Percentiles rank a stretch among this genome's conserved stretches.
Conservation (phyloP, 1,284 basidiomycete genomes). For the Anthracocystis setariae region DNA sequence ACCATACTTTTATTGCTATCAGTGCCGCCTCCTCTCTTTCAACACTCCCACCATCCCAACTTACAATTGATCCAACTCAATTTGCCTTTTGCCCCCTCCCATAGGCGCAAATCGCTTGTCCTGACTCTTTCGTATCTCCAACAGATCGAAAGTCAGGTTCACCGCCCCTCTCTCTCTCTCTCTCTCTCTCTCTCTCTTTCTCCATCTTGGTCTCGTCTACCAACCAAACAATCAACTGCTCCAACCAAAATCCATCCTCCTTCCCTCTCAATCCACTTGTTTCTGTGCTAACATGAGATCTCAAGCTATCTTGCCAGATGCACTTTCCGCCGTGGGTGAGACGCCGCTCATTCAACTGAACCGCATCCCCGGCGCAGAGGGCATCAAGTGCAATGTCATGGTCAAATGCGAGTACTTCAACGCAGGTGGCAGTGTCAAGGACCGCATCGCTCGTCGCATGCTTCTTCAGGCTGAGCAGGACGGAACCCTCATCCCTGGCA, state of each 20-base stretch:
- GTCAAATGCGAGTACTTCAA: conserved; percentile 92
- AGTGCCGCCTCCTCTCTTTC: not conserved
- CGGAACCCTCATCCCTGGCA: conserved; percentile 84
- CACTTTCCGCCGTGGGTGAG: conserved; percentile 85
- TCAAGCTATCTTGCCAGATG: conserved; percentile 67
- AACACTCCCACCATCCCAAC: conserved; percentile 31
- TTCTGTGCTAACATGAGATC: conserved; percentile 29
- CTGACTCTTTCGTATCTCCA: conserved; percentile 53
- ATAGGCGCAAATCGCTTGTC: conserved; percentile 39
- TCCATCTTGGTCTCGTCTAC: not conserved
- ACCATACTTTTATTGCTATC: not conserved
- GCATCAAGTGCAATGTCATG: conserved; percentile 89
- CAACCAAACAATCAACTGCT: conserved; percentile 4
- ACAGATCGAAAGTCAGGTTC: conserved; percentile 51
- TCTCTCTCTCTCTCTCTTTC: conserved; percentile 14
- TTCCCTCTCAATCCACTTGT: conserved; percentile 1
- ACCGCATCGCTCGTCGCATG: conserved; percentile 88
- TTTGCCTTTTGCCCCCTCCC: conserved; percentile 29
- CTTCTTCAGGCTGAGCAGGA: conserved; percentile 88
- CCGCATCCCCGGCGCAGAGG: conserved; percentile 79
- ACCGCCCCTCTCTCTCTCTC: not conserved
- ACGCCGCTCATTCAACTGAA: conserved; percentile 90
- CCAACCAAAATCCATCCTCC: not conserved
- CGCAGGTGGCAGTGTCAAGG: conserved; percentile 92
- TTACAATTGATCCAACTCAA: conserved; percentile 4